phyloP scores from a whole-genome alignment of 2,329 filamentous ascomycete genomes.

The Fusarium pseudoanthophilum region DNA sequence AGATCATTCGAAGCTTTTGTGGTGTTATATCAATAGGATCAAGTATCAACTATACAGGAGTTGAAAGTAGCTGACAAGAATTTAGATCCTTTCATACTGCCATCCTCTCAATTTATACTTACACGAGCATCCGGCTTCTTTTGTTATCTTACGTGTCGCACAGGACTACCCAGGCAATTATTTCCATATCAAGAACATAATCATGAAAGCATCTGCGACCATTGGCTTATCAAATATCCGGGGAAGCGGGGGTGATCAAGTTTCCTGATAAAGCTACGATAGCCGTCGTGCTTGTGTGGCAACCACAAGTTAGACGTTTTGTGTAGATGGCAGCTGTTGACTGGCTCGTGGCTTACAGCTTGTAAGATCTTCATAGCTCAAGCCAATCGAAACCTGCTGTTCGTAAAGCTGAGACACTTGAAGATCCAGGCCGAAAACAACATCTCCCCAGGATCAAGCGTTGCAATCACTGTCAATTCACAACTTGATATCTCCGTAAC shows the following conservation, averaged over 20 bases:
- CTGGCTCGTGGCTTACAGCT: not conserved
- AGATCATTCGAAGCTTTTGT: not conserved
- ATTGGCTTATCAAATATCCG: not conserved
- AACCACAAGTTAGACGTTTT: not conserved
- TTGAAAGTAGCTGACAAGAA: not conserved
- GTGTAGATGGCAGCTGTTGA: not conserved
- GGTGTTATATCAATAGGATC: no score
- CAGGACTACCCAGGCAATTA: not conserved
- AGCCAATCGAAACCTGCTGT: not conserved
- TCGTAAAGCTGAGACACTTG: not conserved
- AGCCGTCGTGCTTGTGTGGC: not conserved
- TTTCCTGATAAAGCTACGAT: slow-evolving; percentile 1
- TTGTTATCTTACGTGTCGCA: no score
- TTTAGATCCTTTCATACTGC: not conserved
- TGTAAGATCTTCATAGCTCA: not conserved
- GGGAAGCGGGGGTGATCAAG: not conserved
- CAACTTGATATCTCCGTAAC: not conserved
- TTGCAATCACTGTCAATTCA: not conserved
- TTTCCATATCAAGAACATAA: not conserved
- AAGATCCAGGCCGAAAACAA: not conserved
- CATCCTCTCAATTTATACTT: not conserved
- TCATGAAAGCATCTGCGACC: not conserved
- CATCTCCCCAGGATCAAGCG: no score
- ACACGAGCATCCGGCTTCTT: not conserved
- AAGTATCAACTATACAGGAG: not conserved